A percentile compares a stretch with the other conserved stretches of the same genome.
phyloP scores from a whole-genome alignment of 495 filamentous ascomycete species.

The Penicillium verhagenii region DNA sequence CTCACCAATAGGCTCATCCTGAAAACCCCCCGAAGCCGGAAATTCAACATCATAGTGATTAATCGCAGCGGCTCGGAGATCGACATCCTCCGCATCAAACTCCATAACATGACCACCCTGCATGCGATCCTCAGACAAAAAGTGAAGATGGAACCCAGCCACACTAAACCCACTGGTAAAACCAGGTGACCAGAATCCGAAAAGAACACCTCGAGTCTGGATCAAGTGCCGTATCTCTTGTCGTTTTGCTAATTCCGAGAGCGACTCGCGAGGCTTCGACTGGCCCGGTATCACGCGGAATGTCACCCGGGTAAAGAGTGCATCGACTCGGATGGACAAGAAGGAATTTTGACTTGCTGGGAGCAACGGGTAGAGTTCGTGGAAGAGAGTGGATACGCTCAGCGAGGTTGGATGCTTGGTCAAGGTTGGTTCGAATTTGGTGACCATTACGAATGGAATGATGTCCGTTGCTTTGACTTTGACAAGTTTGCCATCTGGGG shows the following conservation, averaged over 20 bases:
- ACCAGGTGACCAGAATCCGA: background rate
- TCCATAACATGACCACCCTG: background rate
- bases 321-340: background rate
- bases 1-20: background rate
- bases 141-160: background rate
- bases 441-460: background rate
- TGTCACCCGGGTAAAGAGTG: background rate
- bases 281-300: background rate
- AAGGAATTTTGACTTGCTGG: background rate
- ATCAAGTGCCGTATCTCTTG: background rate
- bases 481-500: background rate
- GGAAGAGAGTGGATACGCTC: background rate
- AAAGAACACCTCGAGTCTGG: background rate
- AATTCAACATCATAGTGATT: background rate
- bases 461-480: background rate
- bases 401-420: background rate
- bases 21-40: background rate
- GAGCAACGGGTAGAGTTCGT: background rate
- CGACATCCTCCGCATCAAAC: background rate
- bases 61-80: background rate
- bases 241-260: background rate
- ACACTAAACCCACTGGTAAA: background rate
- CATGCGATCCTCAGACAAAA: background rate
- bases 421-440: background rate
- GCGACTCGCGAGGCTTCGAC: background rate